Base-by-base conservation (phyloP, 2,329 filamentous ascomycete genomes). In the Lachnellula occidentalis region DNA sequence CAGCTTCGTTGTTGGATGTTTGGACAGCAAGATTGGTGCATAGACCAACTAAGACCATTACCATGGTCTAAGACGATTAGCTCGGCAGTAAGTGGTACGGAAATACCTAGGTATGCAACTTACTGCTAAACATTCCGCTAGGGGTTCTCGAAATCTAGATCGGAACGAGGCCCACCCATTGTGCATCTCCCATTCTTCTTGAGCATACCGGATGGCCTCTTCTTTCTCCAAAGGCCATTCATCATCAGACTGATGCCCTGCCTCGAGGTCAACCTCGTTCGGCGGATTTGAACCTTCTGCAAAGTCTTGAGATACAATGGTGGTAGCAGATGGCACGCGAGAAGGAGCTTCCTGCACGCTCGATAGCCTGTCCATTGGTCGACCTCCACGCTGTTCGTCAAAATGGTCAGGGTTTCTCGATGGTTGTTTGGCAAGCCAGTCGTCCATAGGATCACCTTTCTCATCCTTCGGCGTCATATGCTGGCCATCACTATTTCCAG, bases 91-190 rank as follows among this genome's bases (percentile, higher is more conserved):
- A 17, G 7, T 3, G 5, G 24, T 24, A 5, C 27, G 17, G 7
- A 41, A 22, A n/a, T 5, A 17, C 4, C 14, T 19, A 48, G 15
- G 21, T 2, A 14, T 36, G 19, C 24, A 46, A 31, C 50, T 54
- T 55, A 60, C 58, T n/a, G 72, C 76, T 8, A 81, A 71, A 3
- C 75, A 73, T 58, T 80, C 78, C 1, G 77, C 77, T 2, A 79
- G 67, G 21, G 75, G 74, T 61, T 80, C 77, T 6, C 76, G 73
- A 60, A 77, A 74, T 36, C 75, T 71, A 0, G 76, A 75, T 15
- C 78, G 73, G 22, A 79, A 69, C 19, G 73, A 66, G 41, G 74
- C 70, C 76, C 77, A 73, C 2, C 34, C 31, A 45, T 50, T 56
- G 22, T 52, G 45, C n/a, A 39, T 27, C 14, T 52, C 46, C 31